A percentile compares a stretch with the other conserved stretches of the same genome.
Conservation (phyloP, 306 rosid genomes). For the Adenanthera pavonina region DNA sequence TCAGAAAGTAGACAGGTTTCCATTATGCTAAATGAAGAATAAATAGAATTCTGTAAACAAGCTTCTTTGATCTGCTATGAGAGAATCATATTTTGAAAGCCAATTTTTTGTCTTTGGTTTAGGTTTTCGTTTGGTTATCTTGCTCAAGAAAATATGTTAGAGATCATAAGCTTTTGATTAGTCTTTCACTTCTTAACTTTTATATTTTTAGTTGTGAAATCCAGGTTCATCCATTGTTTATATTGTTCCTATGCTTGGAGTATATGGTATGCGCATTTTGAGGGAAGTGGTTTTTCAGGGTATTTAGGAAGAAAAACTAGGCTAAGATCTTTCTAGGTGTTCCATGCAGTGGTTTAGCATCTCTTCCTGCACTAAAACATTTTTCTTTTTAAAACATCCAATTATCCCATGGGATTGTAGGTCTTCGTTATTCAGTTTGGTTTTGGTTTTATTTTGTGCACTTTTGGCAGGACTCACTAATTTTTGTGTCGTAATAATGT, state of each 20-base stretch:
- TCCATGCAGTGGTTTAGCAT: not conserved
- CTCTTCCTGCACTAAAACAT: not conserved
- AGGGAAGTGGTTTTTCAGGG: not conserved
- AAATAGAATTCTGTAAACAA: not conserved
- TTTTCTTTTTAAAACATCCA: not conserved
- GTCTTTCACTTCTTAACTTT: not conserved
- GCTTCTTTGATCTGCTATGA: not conserved
- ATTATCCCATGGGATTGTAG: not conserved
- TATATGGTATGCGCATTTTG: not conserved
- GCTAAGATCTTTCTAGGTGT: not conserved
- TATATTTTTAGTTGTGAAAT: not conserved
- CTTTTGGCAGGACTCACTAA: conserved; percentile 1
- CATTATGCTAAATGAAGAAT: not conserved
- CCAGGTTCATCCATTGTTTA: not conserved
- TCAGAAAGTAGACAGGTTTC: not conserved
- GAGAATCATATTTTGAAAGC: not conserved
- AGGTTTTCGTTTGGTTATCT: not conserved
- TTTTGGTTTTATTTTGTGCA: not conserved
- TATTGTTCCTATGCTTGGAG: not conserved
- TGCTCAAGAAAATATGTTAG: not conserved
- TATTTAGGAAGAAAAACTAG: not conserved
- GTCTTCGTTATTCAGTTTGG: not conserved
- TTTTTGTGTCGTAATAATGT: not conserved
- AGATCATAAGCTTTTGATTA: not conserved
- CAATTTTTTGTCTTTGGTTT: not conserved